These are phyloP conservation scores for Atkinsonella hypoxylon DNA, from an alignment of 2,329 filamentous ascomycete genomes.

Conservation along the genomic window DNA sequence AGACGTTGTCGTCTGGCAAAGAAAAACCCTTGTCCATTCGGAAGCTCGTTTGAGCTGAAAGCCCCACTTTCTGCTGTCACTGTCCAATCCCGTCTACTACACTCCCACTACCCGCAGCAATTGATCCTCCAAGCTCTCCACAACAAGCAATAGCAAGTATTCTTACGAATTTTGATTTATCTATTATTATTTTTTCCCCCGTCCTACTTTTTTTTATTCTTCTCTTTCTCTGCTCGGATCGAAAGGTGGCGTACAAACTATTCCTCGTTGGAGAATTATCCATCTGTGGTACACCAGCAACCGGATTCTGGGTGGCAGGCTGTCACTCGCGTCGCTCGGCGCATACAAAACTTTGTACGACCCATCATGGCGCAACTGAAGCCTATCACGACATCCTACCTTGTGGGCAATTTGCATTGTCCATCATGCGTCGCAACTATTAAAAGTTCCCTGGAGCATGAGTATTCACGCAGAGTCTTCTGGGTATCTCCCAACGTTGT, in stretches of 20 bases:
- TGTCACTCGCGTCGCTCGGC: not conserved
- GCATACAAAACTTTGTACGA: constrained; percentile 1
- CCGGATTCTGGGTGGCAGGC: not conserved
- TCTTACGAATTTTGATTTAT: not conserved
- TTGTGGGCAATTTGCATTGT: constrained; percentile 67
- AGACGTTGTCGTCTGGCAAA: too few relatives aligned
- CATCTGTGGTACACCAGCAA: not conserved
- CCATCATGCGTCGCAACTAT: constrained; percentile 61
- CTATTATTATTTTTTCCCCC: not conserved
- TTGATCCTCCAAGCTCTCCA: not conserved
- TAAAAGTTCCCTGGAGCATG: constrained; percentile 40
- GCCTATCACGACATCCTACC: constrained; percentile 44
- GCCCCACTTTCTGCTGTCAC: not conserved
- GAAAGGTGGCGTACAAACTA: not conserved
- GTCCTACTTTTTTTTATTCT: not conserved
- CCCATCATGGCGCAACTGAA: constrained; percentile 18
- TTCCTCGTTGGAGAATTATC: not conserved
- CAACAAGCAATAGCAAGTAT: not conserved
- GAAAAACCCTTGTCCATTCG: too few relatives aligned
- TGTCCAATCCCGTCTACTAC: not conserved
- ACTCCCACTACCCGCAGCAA: not conserved
- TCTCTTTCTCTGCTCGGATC: too few relatives aligned
- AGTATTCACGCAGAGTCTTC: constrained; percentile 31
- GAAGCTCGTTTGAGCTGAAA: not conserved
- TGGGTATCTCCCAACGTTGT: constrained; percentile 61